These are phyloP conservation scores for Rhizopogon vulgaris DNA, from an alignment of 768 basidiomycete genomes.

Conservation along the genomic window DNA sequence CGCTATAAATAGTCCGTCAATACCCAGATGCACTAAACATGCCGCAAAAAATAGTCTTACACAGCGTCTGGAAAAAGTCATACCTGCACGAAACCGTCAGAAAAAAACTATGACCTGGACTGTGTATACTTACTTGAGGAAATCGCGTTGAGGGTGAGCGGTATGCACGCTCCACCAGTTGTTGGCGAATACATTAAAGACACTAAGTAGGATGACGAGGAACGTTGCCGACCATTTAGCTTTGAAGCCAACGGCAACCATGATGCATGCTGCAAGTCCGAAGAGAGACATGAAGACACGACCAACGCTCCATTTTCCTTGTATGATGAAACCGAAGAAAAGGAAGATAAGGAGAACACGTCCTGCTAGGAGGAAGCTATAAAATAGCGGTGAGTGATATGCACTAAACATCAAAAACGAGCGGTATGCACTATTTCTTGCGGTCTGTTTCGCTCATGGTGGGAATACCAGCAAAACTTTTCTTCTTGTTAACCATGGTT, in stretches of 20 bases:
- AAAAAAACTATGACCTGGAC: not conserved
- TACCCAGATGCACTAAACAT: not conserved
- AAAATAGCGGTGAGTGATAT: not conserved
- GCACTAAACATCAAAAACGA: not conserved
- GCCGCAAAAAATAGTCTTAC: conserved; percentile 22
- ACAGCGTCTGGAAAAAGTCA: conserved; percentile 98
- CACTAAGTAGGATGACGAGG: conserved; percentile 83
- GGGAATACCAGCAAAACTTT: conserved; percentile 87
- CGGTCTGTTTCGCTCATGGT: conserved; percentile 90
- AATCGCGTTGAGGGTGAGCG: conserved; percentile 92
- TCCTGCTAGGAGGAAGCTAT: conserved; percentile 93
- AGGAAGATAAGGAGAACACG: conserved; percentile 98
- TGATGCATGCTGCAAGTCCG: conserved; percentile 86
- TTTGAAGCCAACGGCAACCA: conserved; percentile 99
- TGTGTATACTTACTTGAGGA: conserved; percentile 76
- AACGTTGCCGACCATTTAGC: conserved; percentile 98
- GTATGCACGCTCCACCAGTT: conserved; percentile 97
- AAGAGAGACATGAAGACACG: conserved; percentile 85
- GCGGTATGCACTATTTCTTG: conserved; percentile 84
- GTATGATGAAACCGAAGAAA: conserved; percentile 95
- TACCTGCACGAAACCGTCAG: conserved; percentile 50
- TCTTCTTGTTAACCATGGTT: conserved; percentile 82
- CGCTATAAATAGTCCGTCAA: conserved; percentile 32
- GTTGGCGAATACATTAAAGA: conserved; percentile 98
- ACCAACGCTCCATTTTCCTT: conserved; percentile 84